Evolutionary conservation across 352 stramenopile species (phyloP).

Genomic region (Pythium pyrilobum): DNA sequence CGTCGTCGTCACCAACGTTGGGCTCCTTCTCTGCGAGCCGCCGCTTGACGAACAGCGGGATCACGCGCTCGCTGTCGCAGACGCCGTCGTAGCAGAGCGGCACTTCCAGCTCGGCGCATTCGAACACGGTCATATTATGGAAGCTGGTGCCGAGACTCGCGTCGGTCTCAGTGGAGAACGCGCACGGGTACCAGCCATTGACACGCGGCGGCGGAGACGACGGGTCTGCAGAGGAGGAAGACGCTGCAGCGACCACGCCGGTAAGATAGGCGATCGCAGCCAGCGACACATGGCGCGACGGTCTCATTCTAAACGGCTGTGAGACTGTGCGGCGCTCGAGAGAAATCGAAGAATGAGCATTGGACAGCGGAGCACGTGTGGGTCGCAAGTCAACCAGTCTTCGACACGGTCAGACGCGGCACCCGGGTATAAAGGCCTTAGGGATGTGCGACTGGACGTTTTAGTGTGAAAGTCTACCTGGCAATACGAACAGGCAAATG

Average conservation of each 20-base stretch:
- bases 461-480: no score
- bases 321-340: no score
- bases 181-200: conserved; percentile 59
- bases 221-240: not conserved
- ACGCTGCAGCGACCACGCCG: not conserved
- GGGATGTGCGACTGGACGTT: no score
- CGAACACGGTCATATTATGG: conserved; percentile 19
- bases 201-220: conserved; percentile 12
- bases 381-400: no score
- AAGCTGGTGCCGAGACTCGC: not conserved
- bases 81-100: conserved; percentile 68
- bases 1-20: no score
- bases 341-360: no score
- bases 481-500: no score
- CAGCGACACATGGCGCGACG: not conserved
- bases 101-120: conserved; percentile 62
- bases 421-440: no score
- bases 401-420: no score
- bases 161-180: conserved; percentile 24
- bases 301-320: no score
- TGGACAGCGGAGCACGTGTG: no score
- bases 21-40: conserved; percentile 5
- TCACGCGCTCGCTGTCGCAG: conserved; percentile 46
- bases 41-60: conserved; percentile 43
- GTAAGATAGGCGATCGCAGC: not conserved